Evolutionary conservation across 1,139 yeast genomes (phyloP), one percentile per base, ranked within the genome.

Genomic region (Kodamaea anthophila): DNA sequence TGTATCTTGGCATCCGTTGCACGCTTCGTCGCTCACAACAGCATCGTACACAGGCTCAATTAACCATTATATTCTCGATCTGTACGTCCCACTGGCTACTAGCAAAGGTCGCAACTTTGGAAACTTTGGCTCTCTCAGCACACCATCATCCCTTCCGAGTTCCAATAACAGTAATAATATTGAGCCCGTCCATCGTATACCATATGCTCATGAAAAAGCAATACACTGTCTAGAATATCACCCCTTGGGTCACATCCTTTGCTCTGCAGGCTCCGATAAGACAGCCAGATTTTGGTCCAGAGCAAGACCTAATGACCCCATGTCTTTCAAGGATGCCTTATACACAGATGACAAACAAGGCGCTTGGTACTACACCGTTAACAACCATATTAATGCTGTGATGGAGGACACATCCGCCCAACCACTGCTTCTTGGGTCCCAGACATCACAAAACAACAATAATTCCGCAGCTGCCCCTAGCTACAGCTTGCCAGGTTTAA

Each of bases 231-330:
- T 91, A 38, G 93, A 88, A 42, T 91, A 87, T 49, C 96, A 88
- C 56, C 97, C 97, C 3, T 65, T 85, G 46, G 98, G 98, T 2
- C 97, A 91, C 55, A 64, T 88, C 32, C 65, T 91, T 27, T 81
- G 94, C 37, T 78, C 96, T 10, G 97, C 96, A 0, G 91, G 96
- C 15, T 87, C 93, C 36, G 98, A 91, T 55, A 74, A 93, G 49
- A 77, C 93, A 9, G 86, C 94, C n/a, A 62, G 96, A 38, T 85
- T 91, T 58, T 91, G 98, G 98, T 78, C 91, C 20, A 68, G 98
- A 31, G 83, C 94, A 1, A 68, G 95, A 49, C 97, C 96, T 2
- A 82, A 81, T 43, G 98, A 91, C 57, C 82, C 86, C 1, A 73
- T 72, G 51, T 83, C 88, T 3, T 86, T 77, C 58, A 75, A 78